Evolutionary conservation across 2,329 filamentous ascomycete species (phyloP), one percentile per base, ranked within the genome.

Genomic region (Colletotrichum sp.): DNA sequence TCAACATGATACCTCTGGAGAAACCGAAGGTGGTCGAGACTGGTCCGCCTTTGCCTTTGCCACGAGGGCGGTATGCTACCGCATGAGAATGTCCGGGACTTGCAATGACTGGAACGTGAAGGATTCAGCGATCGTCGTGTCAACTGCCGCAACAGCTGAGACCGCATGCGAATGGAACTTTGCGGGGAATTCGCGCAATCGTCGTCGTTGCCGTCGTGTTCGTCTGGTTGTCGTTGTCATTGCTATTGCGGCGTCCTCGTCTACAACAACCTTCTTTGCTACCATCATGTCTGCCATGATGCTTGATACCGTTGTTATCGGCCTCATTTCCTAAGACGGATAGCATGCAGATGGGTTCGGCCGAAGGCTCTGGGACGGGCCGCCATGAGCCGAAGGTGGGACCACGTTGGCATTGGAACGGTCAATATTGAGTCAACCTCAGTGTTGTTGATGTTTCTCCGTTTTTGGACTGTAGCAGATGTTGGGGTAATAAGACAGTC

Each of bases 191-290:
- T 21, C 1, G 5, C 44, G n/a, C 44, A 49, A 49, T 49, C n/a
- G 1, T 49, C 10, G 44, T 8, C 4, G n/a, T 0, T 12, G 9
- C n/a, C n/a, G 6, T 49, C 10, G 44, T 49, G 8, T 18, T 39
- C 8, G 9, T 44, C 18, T 3, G 39, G 0, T 44, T 6, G 8
- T 44, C 8, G 16, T n/a, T 0, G 3, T 2, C 9, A 7, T 13
- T 4, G 10, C 10, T 49, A 4, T 0, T n/a, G 18, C n/a, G 10
- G n/a, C 10, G 1, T 49, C 3, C 6, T 7, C 6, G 6, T 2
- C 10, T 21, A 12, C 10, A 4, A 0, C 0, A 49, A 21, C 3
- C 44, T 49, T 13, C 5, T 0, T 49, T 49, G 6, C n/a, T 49
- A 49, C 2, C 44, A 1, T 4, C 3, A 0, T 21, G 18, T 49